Evolutionary conservation across 371 early-diverging fungal species (phyloP).

Genomic region (Funneliformis caledonium): DNA sequence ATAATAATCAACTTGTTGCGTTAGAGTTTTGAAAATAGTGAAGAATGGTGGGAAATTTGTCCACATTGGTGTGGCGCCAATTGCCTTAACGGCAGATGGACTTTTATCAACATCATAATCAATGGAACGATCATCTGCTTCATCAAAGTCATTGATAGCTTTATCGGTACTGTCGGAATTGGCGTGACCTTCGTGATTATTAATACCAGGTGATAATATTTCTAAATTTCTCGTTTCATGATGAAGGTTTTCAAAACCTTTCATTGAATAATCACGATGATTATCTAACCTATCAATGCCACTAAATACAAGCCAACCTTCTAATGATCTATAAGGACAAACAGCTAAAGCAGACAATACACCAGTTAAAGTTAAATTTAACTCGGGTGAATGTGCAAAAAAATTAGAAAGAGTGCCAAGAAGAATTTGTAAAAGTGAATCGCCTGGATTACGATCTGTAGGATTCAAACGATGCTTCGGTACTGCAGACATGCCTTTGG

Average conservation of each 20-base stretch:
- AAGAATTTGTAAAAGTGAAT: conserved; percentile 68
- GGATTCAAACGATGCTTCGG: conserved; percentile 43
- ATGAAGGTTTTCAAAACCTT: conserved; percentile 42
- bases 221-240: conserved; percentile 44
- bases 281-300: conserved; percentile 50
- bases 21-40: conserved; percentile 64
- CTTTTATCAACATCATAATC: conserved; percentile 53
- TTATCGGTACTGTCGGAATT: conserved; percentile 44
- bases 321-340: conserved; percentile 77
- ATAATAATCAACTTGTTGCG: conserved; percentile 72
- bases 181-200: conserved; percentile 32
- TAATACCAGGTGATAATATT: conserved; percentile 44
- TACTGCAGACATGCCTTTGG: conserved; percentile 40
- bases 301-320: conserved; percentile 80
- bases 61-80: conserved; percentile 34
- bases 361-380: conserved; percentile 90
- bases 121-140: conserved; percentile 57
- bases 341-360: conserved; percentile 81
- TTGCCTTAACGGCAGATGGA: conserved; percentile 31
- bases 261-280: conserved; percentile 26
- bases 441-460: conserved; percentile 61
- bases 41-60: conserved; percentile 63
- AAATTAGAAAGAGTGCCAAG: conserved; percentile 72
- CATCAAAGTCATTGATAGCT: conserved; percentile 48
- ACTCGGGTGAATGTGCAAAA: conserved; percentile 84